These are phyloP conservation scores for Vitis labrusca DNA, from an alignment of 164 flowering plant genomes.

Conservation along the genomic window DNA sequence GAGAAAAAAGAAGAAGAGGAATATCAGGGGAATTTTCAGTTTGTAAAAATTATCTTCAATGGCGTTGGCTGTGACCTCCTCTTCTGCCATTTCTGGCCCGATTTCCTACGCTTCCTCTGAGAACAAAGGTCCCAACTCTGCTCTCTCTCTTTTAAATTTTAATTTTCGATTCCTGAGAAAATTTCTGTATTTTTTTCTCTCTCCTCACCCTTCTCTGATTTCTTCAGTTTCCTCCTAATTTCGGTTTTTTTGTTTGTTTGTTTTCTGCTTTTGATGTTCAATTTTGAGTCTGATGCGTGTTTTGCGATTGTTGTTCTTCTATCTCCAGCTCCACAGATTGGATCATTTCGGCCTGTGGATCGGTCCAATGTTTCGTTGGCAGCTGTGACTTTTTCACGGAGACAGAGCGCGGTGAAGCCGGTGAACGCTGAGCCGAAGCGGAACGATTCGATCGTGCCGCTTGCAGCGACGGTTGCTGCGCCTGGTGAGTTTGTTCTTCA, in stretches of 20 bases:
- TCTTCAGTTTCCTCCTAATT: not conserved
- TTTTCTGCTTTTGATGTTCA: not conserved
- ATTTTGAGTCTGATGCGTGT: not conserved
- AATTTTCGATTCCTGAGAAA: not conserved
- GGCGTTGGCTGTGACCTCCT: constrained; percentile 47
- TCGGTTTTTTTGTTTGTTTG: not conserved
- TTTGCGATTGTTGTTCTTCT: not conserved
- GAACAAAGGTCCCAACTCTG: constrained; percentile 30
- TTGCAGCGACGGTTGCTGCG: constrained; percentile 50
- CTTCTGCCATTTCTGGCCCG: constrained; percentile 37
- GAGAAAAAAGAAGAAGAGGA: not conserved
- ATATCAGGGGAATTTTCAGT: not conserved
- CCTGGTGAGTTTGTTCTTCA: constrained; percentile 43
- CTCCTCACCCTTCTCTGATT: not conserved
- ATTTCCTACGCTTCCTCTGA: constrained; percentile 26
- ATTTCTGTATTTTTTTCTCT: not conserved
- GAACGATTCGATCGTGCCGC: constrained; percentile 51
- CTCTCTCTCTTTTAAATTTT: not conserved
- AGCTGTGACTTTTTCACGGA: constrained; percentile 24
- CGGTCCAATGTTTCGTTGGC: constrained; percentile 14
- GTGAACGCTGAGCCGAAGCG: constrained; percentile 56
- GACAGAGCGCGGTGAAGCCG: constrained; percentile 43
- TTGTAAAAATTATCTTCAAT: constrained; percentile 9
- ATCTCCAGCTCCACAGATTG: constrained; percentile 36
- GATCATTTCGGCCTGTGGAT: constrained; percentile 38